Evolutionary conservation across 192 early-diverging fungal genomes (phyloP).

Genomic region (Rhizophagus clarus): DNA sequence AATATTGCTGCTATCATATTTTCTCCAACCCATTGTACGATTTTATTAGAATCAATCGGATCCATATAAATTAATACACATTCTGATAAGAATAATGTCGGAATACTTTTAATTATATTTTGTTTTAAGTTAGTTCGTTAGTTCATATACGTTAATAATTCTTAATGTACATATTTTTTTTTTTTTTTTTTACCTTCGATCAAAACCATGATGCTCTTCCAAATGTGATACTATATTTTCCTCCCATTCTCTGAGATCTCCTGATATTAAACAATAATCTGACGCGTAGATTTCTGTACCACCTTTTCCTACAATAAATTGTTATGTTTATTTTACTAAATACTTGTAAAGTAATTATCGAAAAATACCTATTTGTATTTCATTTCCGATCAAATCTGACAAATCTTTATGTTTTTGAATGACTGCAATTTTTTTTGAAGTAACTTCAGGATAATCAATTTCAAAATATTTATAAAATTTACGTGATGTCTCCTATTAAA

Average conservation of each 20-base stretch:
- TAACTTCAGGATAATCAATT: conserved; percentile 90
- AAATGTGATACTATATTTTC: conserved; percentile 62
- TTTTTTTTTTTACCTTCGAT: conserved; percentile 51
- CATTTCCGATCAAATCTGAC: conserved; percentile 39
- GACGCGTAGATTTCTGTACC: conserved; percentile 72
- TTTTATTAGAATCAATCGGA: conserved; percentile 59
- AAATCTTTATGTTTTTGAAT: conserved; percentile 55
- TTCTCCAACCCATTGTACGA: conserved; percentile 72
- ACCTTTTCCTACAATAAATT: conserved; percentile 50
- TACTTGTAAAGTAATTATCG: not conserved
- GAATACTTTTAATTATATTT: conserved; percentile 46
- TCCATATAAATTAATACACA: conserved; percentile 92
- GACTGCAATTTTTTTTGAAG: conserved; percentile 71
- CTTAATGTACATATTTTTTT: not conserved
- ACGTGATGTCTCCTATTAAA: conserved; percentile 3
- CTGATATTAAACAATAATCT: conserved; percentile 74
- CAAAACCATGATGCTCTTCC: conserved; percentile 49
- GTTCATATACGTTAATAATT: not conserved
- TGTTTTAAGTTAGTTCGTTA: not conserved
- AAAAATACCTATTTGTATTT: conserved; percentile 22
- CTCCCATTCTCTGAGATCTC: conserved; percentile 77
- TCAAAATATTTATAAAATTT: conserved; percentile 73
- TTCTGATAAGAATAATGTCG: conserved; percentile 92
- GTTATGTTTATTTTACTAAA: not conserved
- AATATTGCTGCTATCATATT: conserved; percentile 58